phyloP scores from a whole-genome alignment of 2,329 filamentous ascomycete species.

The Plectosphaerella cucumerina region DNA sequence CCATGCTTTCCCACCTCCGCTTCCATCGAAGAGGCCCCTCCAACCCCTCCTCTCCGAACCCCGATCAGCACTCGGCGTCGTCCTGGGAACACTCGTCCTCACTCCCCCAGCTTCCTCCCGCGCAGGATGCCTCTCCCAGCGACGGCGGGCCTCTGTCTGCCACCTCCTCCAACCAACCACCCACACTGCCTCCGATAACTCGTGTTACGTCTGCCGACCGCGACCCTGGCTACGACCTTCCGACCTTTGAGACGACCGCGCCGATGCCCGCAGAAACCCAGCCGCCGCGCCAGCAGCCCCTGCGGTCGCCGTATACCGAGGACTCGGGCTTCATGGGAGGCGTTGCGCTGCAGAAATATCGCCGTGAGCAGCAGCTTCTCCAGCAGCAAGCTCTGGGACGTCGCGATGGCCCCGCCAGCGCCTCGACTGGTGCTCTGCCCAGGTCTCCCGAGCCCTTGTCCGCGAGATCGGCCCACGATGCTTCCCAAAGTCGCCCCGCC shows the following conservation, averaged over 20 bases:
- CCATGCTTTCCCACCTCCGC: slow-evolving; percentile 51
- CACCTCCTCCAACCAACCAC: slow-evolving; percentile 33
- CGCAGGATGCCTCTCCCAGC: slow-evolving; percentile 32
- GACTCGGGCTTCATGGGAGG: slow-evolving; percentile 51
- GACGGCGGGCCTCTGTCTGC: slow-evolving; percentile 28
- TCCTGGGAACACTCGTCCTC: slow-evolving; percentile 25
- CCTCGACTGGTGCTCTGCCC: too few relatives aligned
- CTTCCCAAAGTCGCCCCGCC: neutral
- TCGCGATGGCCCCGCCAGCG: too few relatives aligned
- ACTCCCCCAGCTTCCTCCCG: slow-evolving; percentile 33
- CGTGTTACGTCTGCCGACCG: slow-evolving; percentile 41
- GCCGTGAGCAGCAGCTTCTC: slow-evolving; percentile 29
- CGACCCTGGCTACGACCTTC: slow-evolving; percentile 8
- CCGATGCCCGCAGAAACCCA: slow-evolving; percentile 6
- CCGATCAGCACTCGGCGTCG: slow-evolving; percentile 40
- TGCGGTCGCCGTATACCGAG: slow-evolving; percentile 27
- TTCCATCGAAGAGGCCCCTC: slow-evolving; percentile 55
- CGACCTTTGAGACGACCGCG: slow-evolving; percentile 11
- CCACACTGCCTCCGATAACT: slow-evolving; percentile 46
- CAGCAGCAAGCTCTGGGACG: slow-evolving; percentile 5
- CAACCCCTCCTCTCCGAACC: slow-evolving; percentile 49
- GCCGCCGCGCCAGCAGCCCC: slow-evolving; percentile 21
- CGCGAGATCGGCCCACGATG: too few relatives aligned
- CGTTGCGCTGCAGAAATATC: slow-evolving; percentile 47
- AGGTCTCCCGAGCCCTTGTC: too few relatives aligned